phyloP scores from a whole-genome alignment of 2,329 filamentous ascomycete genomes.

The Fusarium kyushuense region DNA sequence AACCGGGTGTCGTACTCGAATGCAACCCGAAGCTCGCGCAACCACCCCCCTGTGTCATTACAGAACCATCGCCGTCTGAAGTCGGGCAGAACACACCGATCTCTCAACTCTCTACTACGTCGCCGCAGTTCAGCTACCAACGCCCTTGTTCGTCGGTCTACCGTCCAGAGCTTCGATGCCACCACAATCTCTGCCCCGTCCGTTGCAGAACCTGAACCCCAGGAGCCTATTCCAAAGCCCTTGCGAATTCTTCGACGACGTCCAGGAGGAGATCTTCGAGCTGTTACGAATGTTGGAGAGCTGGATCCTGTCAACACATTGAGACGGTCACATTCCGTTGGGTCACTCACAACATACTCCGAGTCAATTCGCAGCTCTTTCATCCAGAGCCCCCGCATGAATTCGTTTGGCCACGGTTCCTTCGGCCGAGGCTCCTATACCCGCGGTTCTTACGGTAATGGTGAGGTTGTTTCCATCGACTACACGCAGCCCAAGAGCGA shows the following conservation, averaged over 20 bases:
- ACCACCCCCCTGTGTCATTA: constrained; percentile 49
- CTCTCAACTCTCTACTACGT: constrained; percentile 63
- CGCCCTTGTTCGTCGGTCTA: constrained; percentile 62
- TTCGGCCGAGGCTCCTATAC: constrained; percentile 25
- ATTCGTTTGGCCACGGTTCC: constrained; percentile 47
- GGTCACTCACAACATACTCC: constrained; percentile 69
- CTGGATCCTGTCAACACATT: constrained; percentile 61
- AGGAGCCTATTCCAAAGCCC: constrained; percentile 60
- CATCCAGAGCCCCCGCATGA: constrained; percentile 57
- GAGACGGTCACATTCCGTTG: constrained; percentile 68
- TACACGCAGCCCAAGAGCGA: constrained; percentile 52
- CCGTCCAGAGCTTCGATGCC: constrained; percentile 71
- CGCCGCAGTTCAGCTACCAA: constrained; percentile 73
- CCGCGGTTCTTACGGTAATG: constrained; percentile 28
- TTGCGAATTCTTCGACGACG: constrained; percentile 75
- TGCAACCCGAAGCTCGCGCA: constrained; percentile 43
- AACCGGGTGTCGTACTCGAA: constrained; percentile 50
- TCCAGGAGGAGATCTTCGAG: constrained; percentile 80
- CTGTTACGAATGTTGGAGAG: constrained; percentile 74
- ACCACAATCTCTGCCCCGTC: constrained; percentile 64
- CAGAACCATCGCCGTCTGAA: constrained; percentile 59
- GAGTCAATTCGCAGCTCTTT: constrained; percentile 72
- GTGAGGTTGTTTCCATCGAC: constrained; percentile 38
- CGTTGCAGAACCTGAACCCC: constrained; percentile 58
- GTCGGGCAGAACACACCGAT: constrained; percentile 63